These are phyloP conservation scores for Oenanthe javanica DNA, from an alignment of 140 eudicot species.

Conservation along the genomic window DNA sequence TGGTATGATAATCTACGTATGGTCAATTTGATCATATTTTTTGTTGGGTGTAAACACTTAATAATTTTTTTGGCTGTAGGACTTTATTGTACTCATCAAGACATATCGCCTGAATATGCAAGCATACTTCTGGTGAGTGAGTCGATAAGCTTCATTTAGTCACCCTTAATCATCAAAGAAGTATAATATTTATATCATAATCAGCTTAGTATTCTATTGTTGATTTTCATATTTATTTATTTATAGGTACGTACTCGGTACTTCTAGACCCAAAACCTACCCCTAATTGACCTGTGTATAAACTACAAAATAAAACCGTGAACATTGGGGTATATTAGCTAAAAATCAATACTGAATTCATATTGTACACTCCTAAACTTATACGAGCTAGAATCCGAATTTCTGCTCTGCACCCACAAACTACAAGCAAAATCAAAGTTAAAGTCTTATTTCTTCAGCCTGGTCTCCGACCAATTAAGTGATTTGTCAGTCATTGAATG, in stretches of 20 bases:
- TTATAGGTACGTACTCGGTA: not conserved
- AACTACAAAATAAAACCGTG: not conserved
- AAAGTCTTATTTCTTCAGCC: not conserved
- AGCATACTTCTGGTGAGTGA: constrained; percentile 86
- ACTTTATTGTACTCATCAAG: constrained; percentile 95
- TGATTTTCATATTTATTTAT: not conserved
- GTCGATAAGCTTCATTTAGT: not conserved
- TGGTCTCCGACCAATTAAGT: not conserved
- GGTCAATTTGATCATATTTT: not conserved
- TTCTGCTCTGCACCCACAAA: not conserved
- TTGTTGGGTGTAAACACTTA: constrained; percentile 7
- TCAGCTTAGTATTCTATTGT: not conserved
- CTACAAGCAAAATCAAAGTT: not conserved
- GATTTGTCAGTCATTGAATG: not conserved
- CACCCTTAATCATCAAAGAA: not conserved
- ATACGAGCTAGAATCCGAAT: not conserved
- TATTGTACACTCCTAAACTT: not conserved
- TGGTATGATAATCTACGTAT: not conserved
- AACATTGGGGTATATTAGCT: not conserved
- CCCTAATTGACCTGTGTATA: not conserved
- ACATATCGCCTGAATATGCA: constrained; percentile 93
- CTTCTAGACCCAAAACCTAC: not conserved
- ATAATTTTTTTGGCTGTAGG: constrained; percentile 44
- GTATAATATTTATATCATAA: not conserved
- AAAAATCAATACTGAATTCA: not conserved